phyloP scores from a whole-genome alignment of 2,329 filamentous ascomycete genomes.

The Talaromyces sp. region DNA sequence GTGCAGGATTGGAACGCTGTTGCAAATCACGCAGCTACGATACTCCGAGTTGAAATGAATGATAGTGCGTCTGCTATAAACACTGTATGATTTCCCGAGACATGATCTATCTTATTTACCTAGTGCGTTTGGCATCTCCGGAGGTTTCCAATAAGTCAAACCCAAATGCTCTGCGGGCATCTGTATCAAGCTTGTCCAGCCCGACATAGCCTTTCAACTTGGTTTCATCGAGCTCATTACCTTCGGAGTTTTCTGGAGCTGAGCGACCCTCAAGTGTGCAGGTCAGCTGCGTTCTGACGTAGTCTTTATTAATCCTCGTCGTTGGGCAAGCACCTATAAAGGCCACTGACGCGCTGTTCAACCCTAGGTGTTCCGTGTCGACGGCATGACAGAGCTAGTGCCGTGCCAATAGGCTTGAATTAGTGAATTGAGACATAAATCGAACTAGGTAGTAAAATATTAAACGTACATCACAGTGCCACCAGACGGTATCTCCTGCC shows the following conservation, averaged over 20 bases:
- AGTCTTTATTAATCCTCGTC: slow-evolving; percentile 23
- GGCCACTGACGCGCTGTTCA: not conserved
- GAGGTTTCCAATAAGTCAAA: not conserved
- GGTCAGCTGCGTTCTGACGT: slow-evolving; percentile 49
- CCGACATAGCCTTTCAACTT: not conserved
- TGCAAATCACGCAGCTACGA: not conserved
- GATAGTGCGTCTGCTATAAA: not conserved
- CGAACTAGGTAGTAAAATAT: not conserved
- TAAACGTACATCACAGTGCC: slow-evolving; percentile 34
- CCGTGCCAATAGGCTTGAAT: not conserved
- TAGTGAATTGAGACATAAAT: not conserved
- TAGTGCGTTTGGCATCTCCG: not conserved
- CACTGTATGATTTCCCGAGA: not conserved
- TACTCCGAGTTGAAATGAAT: not conserved
- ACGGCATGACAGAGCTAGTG: not conserved
- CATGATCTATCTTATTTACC: not conserved
- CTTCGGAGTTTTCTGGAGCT: slow-evolving; percentile 34
- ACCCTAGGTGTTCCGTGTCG: not conserved
- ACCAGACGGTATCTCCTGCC: slow-evolving; percentile 44
- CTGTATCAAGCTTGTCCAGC: not conserved
- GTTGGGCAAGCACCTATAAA: not conserved
- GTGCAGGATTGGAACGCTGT: not conserved
- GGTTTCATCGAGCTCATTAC: not conserved
- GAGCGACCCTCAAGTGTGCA: slow-evolving; percentile 51
- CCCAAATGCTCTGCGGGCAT: not conserved